A percentile compares a stretch with the other conserved stretches of the same genome.
Conservation (phyloP, 495 filamentous ascomycete genomes). For the Neurospora sp. region DNA sequence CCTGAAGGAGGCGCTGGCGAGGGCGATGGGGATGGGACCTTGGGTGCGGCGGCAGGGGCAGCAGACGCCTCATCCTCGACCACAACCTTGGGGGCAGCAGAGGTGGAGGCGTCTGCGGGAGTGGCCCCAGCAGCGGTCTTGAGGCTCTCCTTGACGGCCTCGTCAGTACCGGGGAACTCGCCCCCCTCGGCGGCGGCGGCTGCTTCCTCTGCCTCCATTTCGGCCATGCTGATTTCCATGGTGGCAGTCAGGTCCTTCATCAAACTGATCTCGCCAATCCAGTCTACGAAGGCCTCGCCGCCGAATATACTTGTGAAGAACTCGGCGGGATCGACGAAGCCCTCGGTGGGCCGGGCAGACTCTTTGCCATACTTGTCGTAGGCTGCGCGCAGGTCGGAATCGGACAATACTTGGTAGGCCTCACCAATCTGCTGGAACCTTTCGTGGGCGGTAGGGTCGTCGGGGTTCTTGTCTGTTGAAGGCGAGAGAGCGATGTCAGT, state of each 20-base stretch:
- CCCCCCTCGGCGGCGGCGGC: slow-evolving; percentile 23
- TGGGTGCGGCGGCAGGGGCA: slow-evolving; percentile 5
- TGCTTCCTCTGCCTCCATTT: slow-evolving; percentile 53
- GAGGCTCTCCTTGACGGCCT: slow-evolving; percentile 40
- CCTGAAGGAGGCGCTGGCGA: slow-evolving; percentile 48
- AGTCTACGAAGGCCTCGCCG: slow-evolving; percentile 86
- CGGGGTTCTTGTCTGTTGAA: slow-evolving; percentile 84
- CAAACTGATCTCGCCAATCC: slow-evolving; percentile 83
- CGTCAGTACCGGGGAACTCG: slow-evolving; percentile 37
- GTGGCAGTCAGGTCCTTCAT: slow-evolving; percentile 86
- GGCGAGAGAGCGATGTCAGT: slow-evolving; percentile 3
- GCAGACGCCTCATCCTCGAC: slow-evolving; percentile 32
- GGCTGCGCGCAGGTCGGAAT: slow-evolving; percentile 70
- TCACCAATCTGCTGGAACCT: slow-evolving; percentile 95
- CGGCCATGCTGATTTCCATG: slow-evolving; percentile 80
- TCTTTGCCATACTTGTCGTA: slow-evolving; percentile 98
- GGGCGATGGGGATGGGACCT: slow-evolving; percentile 21
- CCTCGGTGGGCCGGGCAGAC: slow-evolving; percentile 70
- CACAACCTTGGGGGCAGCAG: slow-evolving; percentile 25
- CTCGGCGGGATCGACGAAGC: slow-evolving; percentile 93
- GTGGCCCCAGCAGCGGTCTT: slow-evolving; percentile 21
- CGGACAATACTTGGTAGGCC: slow-evolving; percentile 93
- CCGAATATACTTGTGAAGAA: slow-evolving; percentile 99
- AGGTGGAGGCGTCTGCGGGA: slow-evolving; percentile 15
- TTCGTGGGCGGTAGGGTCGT: slow-evolving; percentile 85